Evolutionary conservation across 768 basidiomycete genomes (phyloP).

Genomic region (Lyophyllum shimeji): DNA sequence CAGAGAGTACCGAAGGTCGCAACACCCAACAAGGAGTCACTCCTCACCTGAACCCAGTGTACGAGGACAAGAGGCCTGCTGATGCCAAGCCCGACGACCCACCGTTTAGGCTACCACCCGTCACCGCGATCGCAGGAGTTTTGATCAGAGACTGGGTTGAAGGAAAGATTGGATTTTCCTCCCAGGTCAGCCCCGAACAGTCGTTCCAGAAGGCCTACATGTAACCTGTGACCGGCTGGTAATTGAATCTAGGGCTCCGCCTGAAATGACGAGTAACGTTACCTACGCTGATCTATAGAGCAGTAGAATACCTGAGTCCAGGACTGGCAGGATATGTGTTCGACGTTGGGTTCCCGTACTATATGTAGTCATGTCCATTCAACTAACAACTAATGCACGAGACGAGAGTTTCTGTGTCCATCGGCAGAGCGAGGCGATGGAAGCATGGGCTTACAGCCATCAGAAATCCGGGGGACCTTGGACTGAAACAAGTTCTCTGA

Average conservation of each 20-base stretch:
- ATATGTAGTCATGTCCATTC: no score
- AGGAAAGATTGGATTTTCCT: conserved; percentile 44
- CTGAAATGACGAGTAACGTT: not conserved
- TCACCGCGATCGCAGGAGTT: conserved; percentile 80
- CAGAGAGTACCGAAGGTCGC: conserved; percentile 38
- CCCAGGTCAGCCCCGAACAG: conserved; percentile 5
- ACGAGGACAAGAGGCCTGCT: conserved; percentile 16
- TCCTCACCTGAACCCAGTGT: conserved; percentile 12
- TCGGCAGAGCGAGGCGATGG: no score
- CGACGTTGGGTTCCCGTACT: not conserved
- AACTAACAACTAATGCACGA: not conserved
- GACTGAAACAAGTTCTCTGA: not conserved
- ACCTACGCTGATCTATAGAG: not conserved
- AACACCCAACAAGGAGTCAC: conserved; percentile 18
- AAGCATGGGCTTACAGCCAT: not conserved
- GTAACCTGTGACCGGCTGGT: not conserved
- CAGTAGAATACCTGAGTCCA: not conserved
- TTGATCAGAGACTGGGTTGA: conserved; percentile 82
- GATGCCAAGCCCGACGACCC: conserved; percentile 35
- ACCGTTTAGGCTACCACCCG: conserved; percentile 73
- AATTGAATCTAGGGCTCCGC: not conserved
- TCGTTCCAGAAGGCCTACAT: conserved; percentile 4
- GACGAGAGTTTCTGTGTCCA: not conserved
- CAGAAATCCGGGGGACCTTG: not conserved
- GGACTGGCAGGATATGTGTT: no score